phyloP scores from a whole-genome alignment of 495 filamentous ascomycete genomes.

The Daldinia caldariorum region DNA sequence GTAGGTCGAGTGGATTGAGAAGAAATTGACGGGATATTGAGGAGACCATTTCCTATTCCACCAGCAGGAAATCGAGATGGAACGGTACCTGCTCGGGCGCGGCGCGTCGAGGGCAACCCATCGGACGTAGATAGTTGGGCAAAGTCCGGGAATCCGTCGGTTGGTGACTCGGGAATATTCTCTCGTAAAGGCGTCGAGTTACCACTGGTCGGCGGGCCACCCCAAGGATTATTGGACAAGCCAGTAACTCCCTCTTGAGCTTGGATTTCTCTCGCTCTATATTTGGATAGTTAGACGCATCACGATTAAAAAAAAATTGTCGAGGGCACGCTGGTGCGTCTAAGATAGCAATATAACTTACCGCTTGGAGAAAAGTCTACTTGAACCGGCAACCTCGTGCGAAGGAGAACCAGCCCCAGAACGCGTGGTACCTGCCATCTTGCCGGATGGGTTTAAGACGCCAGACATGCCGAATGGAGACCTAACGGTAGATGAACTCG shows the following conservation, averaged over 20 bases:
- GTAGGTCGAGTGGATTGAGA: constrained; percentile 88
- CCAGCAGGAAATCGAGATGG: constrained; percentile 89
- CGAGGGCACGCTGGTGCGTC: background rate
- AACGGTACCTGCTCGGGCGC: constrained; percentile 93
- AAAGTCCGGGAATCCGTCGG: constrained; percentile 94
- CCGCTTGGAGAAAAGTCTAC: constrained; percentile 88
- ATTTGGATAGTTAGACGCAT: constrained; percentile 30
- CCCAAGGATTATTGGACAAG: constrained; percentile 87
- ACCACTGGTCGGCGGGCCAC: constrained; percentile 87
- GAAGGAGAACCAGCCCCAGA: constrained; percentile 96
- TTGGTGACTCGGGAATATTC: constrained; percentile 96
- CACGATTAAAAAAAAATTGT: constrained; percentile 10
- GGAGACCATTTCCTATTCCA: constrained; percentile 65
- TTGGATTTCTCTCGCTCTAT: constrained; percentile 93
- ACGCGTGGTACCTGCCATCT: constrained; percentile 77
- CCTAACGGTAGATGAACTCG: constrained; percentile 71
- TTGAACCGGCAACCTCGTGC: constrained; percentile 80
- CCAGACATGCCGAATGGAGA: constrained; percentile 78
- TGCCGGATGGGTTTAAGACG: constrained; percentile 69
- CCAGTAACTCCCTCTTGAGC: constrained; percentile 84
- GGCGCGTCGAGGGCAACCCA: constrained; percentile 65
- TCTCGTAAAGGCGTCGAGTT: constrained; percentile 96
- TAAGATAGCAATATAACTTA: constrained; percentile 56
- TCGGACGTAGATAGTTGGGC: constrained; percentile 69
- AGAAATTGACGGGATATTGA: constrained; percentile 70